phyloP scores from a whole-genome alignment of 441 rosid genomes.

The Arabidopsis hybrid region DNA sequence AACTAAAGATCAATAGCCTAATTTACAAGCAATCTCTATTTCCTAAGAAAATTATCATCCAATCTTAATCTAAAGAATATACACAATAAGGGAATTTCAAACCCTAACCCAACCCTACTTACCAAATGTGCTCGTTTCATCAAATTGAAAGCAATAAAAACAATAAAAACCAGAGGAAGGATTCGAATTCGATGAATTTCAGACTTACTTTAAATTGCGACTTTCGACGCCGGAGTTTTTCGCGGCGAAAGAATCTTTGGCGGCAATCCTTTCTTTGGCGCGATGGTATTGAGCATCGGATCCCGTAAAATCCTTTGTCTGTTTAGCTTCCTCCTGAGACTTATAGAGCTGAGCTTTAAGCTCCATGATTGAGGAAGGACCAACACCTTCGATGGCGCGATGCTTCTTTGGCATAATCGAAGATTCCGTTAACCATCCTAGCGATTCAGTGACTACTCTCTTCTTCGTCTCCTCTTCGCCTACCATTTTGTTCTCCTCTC shows the following conservation, averaged over 20 bases:
- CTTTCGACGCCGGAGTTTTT: constrained; percentile 85
- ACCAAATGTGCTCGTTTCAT: constrained; percentile 4
- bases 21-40: not conserved
- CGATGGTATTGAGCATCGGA: constrained; percentile 76
- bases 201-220: constrained; percentile 69
- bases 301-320: constrained; percentile 62
- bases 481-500: constrained; percentile 35
- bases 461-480: constrained; percentile 64
- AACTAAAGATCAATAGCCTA: not conserved
- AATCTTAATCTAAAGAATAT: not conserved
- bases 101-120: constrained; percentile 18
- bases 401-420: constrained; percentile 89
- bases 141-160: constrained; percentile 7
- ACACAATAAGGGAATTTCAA: not conserved
- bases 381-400: constrained; percentile 87
- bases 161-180: not conserved
- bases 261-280: constrained; percentile 66
- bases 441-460: constrained; percentile 76
- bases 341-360: constrained; percentile 92
- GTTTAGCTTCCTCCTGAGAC: constrained; percentile 83
- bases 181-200: not conserved
- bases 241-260: constrained; percentile 60
- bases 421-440: constrained; percentile 97
- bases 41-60: not conserved
- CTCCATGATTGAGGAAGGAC: constrained; percentile 83